Conservation (phyloP, 345 rosid genomes). For the Melastoma malabathricum region DNA sequence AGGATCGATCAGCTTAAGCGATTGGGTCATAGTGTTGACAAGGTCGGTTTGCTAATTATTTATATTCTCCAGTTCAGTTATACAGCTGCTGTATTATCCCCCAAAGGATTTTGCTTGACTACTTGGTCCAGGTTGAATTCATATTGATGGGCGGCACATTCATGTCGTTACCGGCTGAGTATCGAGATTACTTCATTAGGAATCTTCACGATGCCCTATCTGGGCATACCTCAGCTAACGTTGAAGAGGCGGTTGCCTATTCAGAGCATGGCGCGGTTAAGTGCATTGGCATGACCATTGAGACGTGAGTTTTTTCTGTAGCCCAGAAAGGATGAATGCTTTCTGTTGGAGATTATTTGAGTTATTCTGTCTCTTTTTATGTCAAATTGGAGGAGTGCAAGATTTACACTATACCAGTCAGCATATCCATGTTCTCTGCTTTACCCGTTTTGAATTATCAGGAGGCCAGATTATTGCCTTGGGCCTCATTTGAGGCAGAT, state of each 20-base stretch:
- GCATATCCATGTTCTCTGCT: neutral
- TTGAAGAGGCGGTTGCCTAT: conserved; percentile 93
- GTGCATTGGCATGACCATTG: conserved; percentile 99
- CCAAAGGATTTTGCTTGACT: neutral
- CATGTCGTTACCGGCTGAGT: conserved; percentile 93
- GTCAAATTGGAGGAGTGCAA: neutral
- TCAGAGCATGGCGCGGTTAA: conserved; percentile 89
- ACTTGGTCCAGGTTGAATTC: conserved; percentile 67
- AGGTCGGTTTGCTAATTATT: conserved; percentile 27
- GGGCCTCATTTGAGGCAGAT: conserved; percentile 97
- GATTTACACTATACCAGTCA: neutral
- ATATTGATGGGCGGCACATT: conserved; percentile 98
- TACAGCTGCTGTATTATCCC: neutral
- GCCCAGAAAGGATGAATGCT: neutral
- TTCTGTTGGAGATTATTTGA: neutral
- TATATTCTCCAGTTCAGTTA: no score
- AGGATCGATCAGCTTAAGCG: conserved; percentile 99
- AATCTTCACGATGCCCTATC: conserved; percentile 97
- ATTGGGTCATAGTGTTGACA: conserved; percentile 95
- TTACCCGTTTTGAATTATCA: conserved; percentile 8
- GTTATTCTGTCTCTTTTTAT: neutral
- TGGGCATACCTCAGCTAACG: conserved; percentile 87
- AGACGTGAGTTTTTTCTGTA: conserved; percentile 52
- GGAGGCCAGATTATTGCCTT: conserved; percentile 98
- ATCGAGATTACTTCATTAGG: conserved; percentile 82